These are phyloP conservation scores for Stagonosporopsis tanaceti DNA, from an alignment of 2,329 filamentous ascomycete genomes.

Conservation along the genomic window DNA sequence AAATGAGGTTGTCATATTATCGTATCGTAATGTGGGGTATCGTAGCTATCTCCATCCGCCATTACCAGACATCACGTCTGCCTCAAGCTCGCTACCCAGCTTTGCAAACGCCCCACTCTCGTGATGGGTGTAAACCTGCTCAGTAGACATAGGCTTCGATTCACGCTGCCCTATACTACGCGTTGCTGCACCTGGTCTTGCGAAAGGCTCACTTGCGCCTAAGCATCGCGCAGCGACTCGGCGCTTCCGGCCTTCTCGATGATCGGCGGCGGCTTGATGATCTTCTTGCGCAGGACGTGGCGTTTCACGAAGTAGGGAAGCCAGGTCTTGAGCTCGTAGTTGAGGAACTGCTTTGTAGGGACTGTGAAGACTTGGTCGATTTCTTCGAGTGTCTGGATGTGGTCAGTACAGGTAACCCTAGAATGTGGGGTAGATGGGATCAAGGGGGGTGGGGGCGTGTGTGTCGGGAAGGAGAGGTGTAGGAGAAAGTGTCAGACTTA, in stretches of 20 bases:
- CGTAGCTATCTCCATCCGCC: neutral
- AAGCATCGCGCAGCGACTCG: constrained; percentile 10
- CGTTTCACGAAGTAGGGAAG: constrained; percentile 55
- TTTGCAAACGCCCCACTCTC: neutral
- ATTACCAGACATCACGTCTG: neutral
- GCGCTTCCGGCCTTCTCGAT: constrained; percentile 43
- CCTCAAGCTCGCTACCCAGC: neutral
- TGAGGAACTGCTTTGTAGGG: constrained; percentile 47
- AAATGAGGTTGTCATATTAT: constrained; percentile 5
- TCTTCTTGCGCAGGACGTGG: constrained; percentile 49
- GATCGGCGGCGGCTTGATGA: constrained; percentile 50
- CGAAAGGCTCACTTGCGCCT: neutral
- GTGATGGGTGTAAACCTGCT: too few relatives aligned
- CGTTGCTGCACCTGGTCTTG: neutral
- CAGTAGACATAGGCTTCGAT: neutral
- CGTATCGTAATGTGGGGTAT: constrained; percentile 7
- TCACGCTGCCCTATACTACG: neutral
- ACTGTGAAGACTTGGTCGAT: constrained; percentile 44
- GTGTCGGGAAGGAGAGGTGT: neutral
- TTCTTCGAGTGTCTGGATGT: constrained; percentile 8
- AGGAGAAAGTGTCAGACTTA: neutral
- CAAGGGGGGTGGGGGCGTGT: too few relatives aligned
- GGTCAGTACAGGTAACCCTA: neutral
- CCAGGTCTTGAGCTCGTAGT: constrained; percentile 50
- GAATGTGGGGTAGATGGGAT: too few relatives aligned